These are phyloP conservation scores for Colletotrichum eremochloae DNA, from an alignment of 2,329 filamentous ascomycete species.

Conservation along the genomic window DNA sequence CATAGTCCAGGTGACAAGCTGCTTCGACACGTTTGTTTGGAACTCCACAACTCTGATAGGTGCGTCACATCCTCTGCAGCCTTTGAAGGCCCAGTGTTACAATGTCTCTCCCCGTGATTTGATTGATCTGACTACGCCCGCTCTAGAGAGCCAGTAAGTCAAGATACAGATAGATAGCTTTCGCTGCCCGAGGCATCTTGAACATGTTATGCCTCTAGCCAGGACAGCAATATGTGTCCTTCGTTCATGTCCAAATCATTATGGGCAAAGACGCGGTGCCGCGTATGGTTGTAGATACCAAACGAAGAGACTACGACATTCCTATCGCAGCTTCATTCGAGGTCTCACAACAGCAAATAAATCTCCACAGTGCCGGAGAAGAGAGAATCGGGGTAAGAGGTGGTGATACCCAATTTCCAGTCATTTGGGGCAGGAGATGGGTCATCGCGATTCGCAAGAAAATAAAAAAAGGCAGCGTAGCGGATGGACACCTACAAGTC, in stretches of 20 bases:
- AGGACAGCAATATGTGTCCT: neutral
- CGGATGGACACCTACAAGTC: conserved; percentile 61
- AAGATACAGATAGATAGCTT: neutral
- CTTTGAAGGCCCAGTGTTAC: neutral
- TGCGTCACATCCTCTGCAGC: neutral
- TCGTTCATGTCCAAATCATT: neutral
- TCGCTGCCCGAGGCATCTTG: neutral
- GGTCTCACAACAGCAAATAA: neutral
- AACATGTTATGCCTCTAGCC: neutral
- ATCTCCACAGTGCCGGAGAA: neutral
- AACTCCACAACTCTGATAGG: neutral
- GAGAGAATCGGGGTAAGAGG: neutral
- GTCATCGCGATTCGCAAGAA: neutral
- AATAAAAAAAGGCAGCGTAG: neutral
- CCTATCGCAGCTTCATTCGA: neutral
- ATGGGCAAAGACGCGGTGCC: neutral
- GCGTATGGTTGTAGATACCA: no score
- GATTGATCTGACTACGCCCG: no score
- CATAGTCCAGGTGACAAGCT: neutral
- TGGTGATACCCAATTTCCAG: neutral
- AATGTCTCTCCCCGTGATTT: neutral
- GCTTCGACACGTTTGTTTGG: neutral
- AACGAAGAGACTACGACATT: neutral
- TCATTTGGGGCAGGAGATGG: neutral
- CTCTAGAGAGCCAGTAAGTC: neutral